Base-by-base conservation (phyloP, 2,329 filamentous ascomycete genomes). In the Fusarium pilosicola region DNA sequence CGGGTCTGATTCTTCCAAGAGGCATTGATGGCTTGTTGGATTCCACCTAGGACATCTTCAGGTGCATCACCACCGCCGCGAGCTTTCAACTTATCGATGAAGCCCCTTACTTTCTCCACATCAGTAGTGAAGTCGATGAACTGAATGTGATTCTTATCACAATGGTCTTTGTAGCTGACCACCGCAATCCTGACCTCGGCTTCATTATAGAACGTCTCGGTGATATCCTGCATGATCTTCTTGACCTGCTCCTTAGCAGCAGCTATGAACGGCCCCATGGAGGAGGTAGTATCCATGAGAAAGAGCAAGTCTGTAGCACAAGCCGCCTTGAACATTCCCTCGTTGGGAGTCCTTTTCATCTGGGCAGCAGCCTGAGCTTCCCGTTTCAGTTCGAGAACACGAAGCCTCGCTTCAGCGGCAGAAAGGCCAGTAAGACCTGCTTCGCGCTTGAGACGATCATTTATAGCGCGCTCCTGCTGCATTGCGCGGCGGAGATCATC, bases 261-360 rank as follows among this genome's bases (percentile, higher is more conserved):
- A 1, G 77, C 64, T 22, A 84, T 81, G 56, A 80, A 79, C 0
- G 59, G 38, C 0, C 22, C 12, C 82, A 84, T 84, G 1, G 82
- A 84, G 0, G 63, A 64, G 0, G 82, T 84, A 2, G 80, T 81
- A 62, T 84, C 82, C 14, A 83, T 80, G 32, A 84, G 76, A 54
- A 84, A 84, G 1, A 84, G 59, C 39, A 84, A 30, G 54, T 84
- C 82, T 7, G 80, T 83, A 1, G 81, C 79, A 62, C 79, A 83
- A 5, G 77, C 76, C 5, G 62, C 51, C 60, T 79, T 80, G 71
- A 83, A 83, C 22, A 83, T 65, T 12, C 79, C 80, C 12, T 62
- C 64, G 3, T 38, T 72, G n/a, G 68, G 62, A 20, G 66, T 38
- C 49, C 55, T 59, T 0, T 48, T 70, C 34, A 65, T n/a, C 11